Percentiles rank a stretch among this genome's conserved stretches.
These are phyloP conservation scores for Pelomyxa schiedti DNA, from an alignment of 78 protist genomes.

Conservation along the genomic window DNA sequence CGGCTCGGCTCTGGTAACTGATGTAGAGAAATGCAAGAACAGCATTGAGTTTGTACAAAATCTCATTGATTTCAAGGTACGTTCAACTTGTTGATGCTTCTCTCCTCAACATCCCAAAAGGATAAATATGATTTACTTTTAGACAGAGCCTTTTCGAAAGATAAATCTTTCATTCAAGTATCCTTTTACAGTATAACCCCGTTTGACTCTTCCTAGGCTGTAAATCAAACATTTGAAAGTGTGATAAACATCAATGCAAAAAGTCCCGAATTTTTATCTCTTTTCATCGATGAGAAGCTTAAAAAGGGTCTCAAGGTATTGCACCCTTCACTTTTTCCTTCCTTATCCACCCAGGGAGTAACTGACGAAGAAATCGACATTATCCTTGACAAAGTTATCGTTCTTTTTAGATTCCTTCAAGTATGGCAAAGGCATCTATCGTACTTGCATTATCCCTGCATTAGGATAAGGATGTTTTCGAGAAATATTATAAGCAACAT, in stretches of 20 bases:
- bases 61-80: constrained; percentile 69
- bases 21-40: constrained; percentile 44
- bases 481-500: constrained; percentile 85
- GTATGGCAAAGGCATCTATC: no score
- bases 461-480: constrained; percentile 93
- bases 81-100: no score
- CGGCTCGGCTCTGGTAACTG: constrained; percentile 46
- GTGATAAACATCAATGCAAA: constrained; percentile 54
- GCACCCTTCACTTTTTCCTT: no score
- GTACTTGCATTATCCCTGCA: no score
- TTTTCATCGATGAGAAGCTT: constrained; percentile 53
- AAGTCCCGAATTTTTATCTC: constrained; percentile 72
- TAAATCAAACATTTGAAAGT: constrained; percentile 46
- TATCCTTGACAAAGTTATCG: constrained; percentile 35
- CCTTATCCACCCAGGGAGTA: no score
- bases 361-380: constrained; percentile 68
- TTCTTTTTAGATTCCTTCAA: constrained; percentile 68
- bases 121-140: constrained; percentile 44
- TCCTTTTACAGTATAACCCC: constrained; percentile 30
- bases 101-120: no score
- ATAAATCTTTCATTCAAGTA: constrained; percentile 39
- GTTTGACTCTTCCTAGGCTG: not conserved
- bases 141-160: constrained; percentile 29
- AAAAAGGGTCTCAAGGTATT: constrained; percentile 51
- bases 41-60: constrained; percentile 39